Percentiles rank a stretch among this genome's conserved stretches.
These are phyloP conservation scores for Sordariomycetes sp. DNA, from an alignment of 2,329 filamentous ascomycete species.

Conservation along the genomic window DNA sequence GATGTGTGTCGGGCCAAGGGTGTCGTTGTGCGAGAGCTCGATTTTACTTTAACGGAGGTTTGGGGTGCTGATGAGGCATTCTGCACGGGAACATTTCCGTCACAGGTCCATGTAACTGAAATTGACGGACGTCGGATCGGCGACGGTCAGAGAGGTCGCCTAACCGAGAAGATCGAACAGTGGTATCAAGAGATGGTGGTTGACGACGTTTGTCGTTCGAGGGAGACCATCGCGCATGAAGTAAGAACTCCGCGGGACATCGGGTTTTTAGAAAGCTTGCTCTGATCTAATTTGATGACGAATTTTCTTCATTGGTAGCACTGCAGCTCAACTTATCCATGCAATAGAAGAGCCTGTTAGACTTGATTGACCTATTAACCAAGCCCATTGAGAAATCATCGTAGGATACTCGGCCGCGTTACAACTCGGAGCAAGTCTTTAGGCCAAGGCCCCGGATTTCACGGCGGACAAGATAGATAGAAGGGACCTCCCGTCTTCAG, in stretches of 20 bases:
- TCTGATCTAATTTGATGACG: no score
- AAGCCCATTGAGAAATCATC: no score
- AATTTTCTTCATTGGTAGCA: no score
- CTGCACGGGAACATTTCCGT: conserved; percentile 18
- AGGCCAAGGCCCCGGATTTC: no score
- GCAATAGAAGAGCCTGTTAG: no score
- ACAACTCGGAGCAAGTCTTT: no score
- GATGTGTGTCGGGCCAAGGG: conserved; percentile 16
- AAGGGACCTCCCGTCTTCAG: no score
- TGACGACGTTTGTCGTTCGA: conserved; percentile 9
- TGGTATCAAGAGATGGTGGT: conserved; percentile 12
- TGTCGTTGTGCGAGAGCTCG: conserved; percentile 14
- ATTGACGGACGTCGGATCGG: conserved; percentile 14
- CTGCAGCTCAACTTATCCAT: no score
- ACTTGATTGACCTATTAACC: no score
- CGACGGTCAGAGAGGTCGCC: conserved; percentile 11
- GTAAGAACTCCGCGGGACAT: conserved; percentile 13
- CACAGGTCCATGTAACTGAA: conserved; percentile 15
- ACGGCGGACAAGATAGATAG: no score
- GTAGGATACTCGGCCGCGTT: no score
- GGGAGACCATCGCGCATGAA: conserved; percentile 12
- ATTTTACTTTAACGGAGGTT: conserved; percentile 18
- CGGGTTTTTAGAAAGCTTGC: no score
- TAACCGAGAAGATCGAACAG: conserved; percentile 14
- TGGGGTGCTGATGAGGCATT: conserved; percentile 20